Conservation (phyloP, 768 basidiomycete genomes). For the Lentinula detonsa region DNA sequence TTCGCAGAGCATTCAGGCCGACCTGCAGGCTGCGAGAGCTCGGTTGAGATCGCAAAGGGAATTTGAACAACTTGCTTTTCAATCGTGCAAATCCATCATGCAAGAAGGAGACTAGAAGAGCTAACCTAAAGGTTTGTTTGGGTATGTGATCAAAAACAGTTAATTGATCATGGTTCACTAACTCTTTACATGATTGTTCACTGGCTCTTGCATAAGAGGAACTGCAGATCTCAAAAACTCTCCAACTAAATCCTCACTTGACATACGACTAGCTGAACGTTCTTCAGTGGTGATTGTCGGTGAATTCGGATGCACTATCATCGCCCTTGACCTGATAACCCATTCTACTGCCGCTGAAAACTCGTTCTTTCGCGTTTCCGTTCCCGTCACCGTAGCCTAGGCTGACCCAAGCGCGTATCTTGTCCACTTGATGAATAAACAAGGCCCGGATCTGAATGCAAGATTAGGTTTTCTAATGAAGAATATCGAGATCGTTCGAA, state of each 20-base stretch:
- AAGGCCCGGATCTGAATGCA: background rate
- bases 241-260: background rate
- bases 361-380: too few species aligned
- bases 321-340: background rate
- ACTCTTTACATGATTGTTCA: background rate
- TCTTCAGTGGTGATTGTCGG: background rate
- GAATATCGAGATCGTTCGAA: background rate
- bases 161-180: too few species aligned
- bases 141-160: too few species aligned
- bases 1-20: background rate
- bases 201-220: background rate
- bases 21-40: background rate
- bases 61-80: background rate
- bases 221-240: background rate
- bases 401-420: background rate
- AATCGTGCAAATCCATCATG: background rate
- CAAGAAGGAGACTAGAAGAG: background rate
- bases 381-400: too few species aligned
- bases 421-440: background rate
- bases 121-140: background rate
- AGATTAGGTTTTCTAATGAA: background rate
- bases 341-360: background rate
- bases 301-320: background rate
- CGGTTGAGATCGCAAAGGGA: background rate
- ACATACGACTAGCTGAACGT: too few species aligned